A percentile compares a stretch with the other conserved stretches of the same genome.
phyloP scores from a whole-genome alignment of 306 rosid species.

The Casuarina glauca region DNA sequence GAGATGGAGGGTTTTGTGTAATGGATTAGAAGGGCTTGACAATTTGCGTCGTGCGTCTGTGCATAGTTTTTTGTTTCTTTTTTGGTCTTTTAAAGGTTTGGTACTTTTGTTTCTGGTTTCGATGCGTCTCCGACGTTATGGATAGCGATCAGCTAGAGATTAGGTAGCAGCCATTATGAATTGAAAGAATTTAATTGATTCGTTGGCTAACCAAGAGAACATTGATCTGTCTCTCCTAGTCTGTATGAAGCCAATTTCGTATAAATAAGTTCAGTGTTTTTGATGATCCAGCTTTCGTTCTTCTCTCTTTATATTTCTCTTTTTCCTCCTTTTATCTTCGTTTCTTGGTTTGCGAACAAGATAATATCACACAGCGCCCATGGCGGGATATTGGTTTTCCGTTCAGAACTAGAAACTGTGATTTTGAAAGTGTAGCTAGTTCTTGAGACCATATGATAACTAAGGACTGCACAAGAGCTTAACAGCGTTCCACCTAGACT shows the following conservation, averaged over 20 bases:
- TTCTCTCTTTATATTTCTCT: too few relatives aligned
- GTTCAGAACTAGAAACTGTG: too few relatives aligned
- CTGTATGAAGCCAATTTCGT: not conserved
- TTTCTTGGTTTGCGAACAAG: too few relatives aligned
- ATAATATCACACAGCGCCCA: too few relatives aligned
- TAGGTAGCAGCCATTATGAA: conserved; percentile 12
- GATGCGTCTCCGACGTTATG: conserved; percentile 12
- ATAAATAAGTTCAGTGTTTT: not conserved
- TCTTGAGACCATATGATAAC: too few relatives aligned
- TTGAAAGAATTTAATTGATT: conserved; percentile 36
- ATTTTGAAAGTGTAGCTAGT: too few relatives aligned
- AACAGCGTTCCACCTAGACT: too few relatives aligned
- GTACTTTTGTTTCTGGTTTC: conserved; percentile 2
- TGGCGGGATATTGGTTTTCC: too few relatives aligned
- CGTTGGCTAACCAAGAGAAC: conserved; percentile 25
- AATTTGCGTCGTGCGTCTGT: not conserved
- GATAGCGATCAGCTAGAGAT: not conserved
- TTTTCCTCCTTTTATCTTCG: too few relatives aligned
- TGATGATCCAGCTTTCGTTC: too few relatives aligned
- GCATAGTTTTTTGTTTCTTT: not conserved
- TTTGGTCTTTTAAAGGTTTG: not conserved
- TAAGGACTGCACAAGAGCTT: too few relatives aligned
- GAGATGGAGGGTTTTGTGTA: conserved; percentile 6
- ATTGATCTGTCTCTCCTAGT: not conserved
- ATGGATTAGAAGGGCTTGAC: not conserved